Conservation (phyloP, 331 rosid genomes). For the Arachis monticola region DNA sequence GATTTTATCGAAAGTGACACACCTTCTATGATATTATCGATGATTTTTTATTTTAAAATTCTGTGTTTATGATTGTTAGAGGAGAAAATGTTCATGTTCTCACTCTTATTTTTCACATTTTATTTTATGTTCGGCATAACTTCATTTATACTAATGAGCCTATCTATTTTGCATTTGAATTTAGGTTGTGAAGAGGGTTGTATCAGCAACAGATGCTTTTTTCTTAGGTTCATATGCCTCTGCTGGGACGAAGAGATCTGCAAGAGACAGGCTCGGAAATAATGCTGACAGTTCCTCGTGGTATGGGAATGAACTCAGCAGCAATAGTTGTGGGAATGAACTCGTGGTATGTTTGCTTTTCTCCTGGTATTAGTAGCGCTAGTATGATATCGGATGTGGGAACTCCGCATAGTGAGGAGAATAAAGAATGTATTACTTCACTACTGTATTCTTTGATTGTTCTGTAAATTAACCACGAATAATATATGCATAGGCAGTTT, state of each 20-base stretch:
- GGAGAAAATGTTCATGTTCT: too few species aligned
- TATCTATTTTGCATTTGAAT: conserved; percentile 29
- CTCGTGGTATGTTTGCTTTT: conserved; percentile 39
- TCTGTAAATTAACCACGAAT: too few species aligned
- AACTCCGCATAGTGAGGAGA: too few species aligned
- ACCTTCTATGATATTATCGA: too few species aligned
- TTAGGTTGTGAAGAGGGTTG: conserved; percentile 82
- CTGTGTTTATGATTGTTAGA: too few species aligned
- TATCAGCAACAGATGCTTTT: conserved; percentile 50
- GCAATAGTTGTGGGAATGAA: conserved; percentile 56
- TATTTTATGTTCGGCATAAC: too few species aligned
- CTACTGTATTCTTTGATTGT: too few species aligned
- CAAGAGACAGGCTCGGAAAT: conserved; percentile 84
- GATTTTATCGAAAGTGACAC: too few species aligned
- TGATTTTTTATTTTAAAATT: too few species aligned
- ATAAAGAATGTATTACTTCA: too few species aligned
- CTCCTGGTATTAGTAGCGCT: conserved; percentile 1
- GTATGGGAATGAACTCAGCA: conserved; percentile 49
- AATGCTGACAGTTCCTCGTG: conserved; percentile 30
- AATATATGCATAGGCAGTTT: too few species aligned
- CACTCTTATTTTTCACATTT: too few species aligned
- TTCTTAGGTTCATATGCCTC: conserved; percentile 46
- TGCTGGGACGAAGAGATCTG: conserved; percentile 77
- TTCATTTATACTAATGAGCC: not conserved
- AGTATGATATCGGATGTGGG: not conserved